These are phyloP conservation scores for Syncephalastrum contaminatum DNA, from an alignment of 371 early-diverging fungal species.

Conservation along the genomic window DNA sequence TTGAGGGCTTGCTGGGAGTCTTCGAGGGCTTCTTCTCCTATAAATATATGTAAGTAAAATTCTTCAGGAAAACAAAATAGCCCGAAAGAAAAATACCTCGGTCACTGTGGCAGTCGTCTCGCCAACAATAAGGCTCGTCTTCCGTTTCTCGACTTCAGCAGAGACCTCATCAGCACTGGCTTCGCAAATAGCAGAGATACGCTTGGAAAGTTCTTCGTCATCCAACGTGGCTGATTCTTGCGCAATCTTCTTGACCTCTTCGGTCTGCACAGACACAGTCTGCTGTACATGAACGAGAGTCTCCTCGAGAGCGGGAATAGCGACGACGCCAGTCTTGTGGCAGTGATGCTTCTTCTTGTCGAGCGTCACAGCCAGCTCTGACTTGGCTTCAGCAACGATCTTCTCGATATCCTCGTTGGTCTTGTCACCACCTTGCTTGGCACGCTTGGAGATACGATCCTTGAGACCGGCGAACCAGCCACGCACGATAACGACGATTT, in stretches of 20 bases:
- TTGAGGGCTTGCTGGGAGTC: neutral
- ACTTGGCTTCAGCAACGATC: conserved; percentile 21
- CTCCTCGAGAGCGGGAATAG: conserved; percentile 21
- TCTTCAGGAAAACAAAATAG: no score
- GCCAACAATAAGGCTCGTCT: neutral
- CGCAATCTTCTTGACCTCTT: conserved; percentile 12
- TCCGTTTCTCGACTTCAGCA: conserved; percentile 9
- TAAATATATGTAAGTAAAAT: no score
- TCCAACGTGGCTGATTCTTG: neutral
- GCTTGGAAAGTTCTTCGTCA: conserved; percentile 4
- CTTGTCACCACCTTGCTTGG: conserved; percentile 31
- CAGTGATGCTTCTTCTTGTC: conserved; percentile 20
- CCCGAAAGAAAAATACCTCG: no score
- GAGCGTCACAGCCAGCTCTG: conserved; percentile 1
- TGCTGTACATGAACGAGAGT: conserved; percentile 13
- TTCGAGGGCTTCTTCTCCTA: no score
- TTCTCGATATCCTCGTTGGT: conserved; percentile 22
- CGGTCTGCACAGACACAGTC: conserved; percentile 11
- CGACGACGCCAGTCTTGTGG: conserved; percentile 17
- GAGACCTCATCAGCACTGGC: conserved; percentile 5
- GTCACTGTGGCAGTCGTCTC: no score
- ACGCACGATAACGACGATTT: conserved; percentile 12
- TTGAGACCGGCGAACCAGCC: conserved; percentile 20
- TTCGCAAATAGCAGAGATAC: neutral
- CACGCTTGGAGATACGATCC: conserved; percentile 21